Evolutionary conservation across 2,329 filamentous ascomycete genomes (phyloP), one percentile per base, ranked within the genome.

Genomic region (Trichoderma arundinaceum): DNA sequence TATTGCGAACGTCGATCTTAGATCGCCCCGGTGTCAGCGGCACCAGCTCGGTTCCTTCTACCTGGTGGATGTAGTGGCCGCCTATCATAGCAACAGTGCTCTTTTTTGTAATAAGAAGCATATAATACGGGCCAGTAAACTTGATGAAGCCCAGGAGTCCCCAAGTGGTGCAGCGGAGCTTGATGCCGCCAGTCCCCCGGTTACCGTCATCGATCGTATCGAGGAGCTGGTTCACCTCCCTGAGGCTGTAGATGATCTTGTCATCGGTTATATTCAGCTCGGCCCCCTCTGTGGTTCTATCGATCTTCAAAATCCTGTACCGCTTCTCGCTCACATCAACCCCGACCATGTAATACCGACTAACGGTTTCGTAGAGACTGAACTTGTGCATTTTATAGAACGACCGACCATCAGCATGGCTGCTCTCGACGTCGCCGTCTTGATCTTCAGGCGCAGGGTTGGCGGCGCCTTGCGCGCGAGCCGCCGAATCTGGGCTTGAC

Each of bases 181-280:
- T 95, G 78, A 99, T 86, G 1, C 95, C 95, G 28, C 95, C 95
- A 0, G 92, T 92, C 7, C 87, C 89, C 73, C 92, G 94, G 77
- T 98, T 99, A 0, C 95, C 95, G 75, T 98, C 92, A 72, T 98
- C 93, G 65, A 99, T 96, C 15, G 94, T 91, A 75, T 95, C 92
- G 53, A 99, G 81, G n/a, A 98, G 84, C 77, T 95, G 90, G 72
- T 91, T 93, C 88, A 97, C 96, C 77, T 98, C 92, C 75, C 90
- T 90, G 74, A 94, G 92, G 56, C 88, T 93, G 78, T 99, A 99
- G 4, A 97, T 87, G 71, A 94, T 96, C 74, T 96, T 95, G 80
- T 99, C 95, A 77, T 99, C 95, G 13, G 90, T 91, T 71, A 99
- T 89, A 72, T 85, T 91, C 68, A 98, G 81, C 73, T 94, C 92